Base-by-base conservation (phyloP, 2,329 filamentous ascomycete species). In the Fusarium incarnatum region DNA sequence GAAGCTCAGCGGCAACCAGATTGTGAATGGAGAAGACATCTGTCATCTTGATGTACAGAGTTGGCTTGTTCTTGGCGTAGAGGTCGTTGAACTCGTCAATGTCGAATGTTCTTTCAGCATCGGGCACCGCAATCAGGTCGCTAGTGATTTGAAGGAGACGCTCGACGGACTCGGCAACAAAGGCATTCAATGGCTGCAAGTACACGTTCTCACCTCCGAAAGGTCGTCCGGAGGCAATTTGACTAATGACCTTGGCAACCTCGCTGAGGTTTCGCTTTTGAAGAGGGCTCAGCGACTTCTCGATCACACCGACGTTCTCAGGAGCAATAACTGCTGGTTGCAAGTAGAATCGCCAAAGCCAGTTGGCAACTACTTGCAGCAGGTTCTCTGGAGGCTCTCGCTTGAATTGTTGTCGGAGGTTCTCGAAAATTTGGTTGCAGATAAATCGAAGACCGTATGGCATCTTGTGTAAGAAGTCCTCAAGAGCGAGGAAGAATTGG, bases 21-120 rank as follows among this genome's bases (percentile, higher is more conserved):
- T 91, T 94, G 81, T 99, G 97, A 63, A 99, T 95, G 50, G 95
- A 93, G 79, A 99, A 98, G 60, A 99, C 94, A 79, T 99, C 96
- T 18, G 92, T 89, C 88, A 99, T 95, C 83, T 99, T 99, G 84
- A 99, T 97, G 83, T 98, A 99, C n/a, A 99, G 86, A 0, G 95
- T 98, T 9, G 96, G 96, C 81, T 97, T 97, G 70, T 94, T 96
- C 79, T 97, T 94, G 60, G 95, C 93, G 78, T 98, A 98, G 9
- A 99, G 87, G 77, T 99, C 96, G 78, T 98, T 98, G 87, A 96
- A 99, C 79, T 98, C 96, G 78, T 99, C 96, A 78, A 99, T 98
- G 79, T 98, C 94, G 77, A 98, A 99, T 25, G 96, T 96, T 55
- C 89, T 87, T 80, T 99, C 96, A 0, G 94, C 93, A 74, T 96